Evolutionary conservation across 208 protist genomes (phyloP).

Genomic region (Endotrypanum monterogeii): DNA sequence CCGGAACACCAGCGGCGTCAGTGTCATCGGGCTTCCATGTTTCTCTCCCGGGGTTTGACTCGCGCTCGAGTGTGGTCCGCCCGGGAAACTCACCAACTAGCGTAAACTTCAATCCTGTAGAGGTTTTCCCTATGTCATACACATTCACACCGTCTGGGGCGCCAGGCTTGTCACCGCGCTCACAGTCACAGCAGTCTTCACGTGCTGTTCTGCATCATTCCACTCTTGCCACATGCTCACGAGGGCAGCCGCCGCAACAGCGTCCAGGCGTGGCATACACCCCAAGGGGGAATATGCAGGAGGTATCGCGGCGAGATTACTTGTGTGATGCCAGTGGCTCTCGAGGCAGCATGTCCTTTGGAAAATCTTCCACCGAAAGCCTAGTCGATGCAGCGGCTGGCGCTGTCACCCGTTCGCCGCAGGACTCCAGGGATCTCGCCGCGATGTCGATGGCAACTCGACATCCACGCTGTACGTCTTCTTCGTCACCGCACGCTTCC

Average conservation of each 20-base stretch:
- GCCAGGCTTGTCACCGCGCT: not conserved
- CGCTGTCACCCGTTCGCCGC: slow-evolving; percentile 8
- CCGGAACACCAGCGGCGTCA: not conserved
- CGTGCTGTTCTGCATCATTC: not conserved
- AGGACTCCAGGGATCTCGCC: slow-evolving; percentile 11
- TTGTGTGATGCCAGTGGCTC: not conserved
- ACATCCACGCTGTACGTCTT: not conserved
- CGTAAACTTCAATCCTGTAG: not conserved
- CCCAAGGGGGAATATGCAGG: not conserved
- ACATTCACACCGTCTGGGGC: not conserved
- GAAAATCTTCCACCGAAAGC: slow-evolving; percentile 3
- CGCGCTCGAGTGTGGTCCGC: not conserved
- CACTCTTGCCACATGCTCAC: not conserved
- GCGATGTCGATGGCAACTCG: not conserved
- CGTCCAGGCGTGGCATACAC: not conserved
- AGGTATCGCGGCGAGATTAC: not conserved
- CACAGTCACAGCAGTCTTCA: not conserved
- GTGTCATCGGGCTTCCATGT: not conserved
- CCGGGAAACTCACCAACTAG: not conserved
- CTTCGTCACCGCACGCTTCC: not conserved
- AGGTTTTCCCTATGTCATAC: slow-evolving; percentile 1
- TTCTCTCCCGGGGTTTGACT: not conserved
- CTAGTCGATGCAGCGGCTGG: slow-evolving; percentile 5
- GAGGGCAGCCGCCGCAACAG: not conserved
- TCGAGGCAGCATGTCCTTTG: slow-evolving; percentile 3